Evolutionary conservation across 2,329 filamentous ascomycete genomes (phyloP).

Genomic region (Emmonsiellopsis sp.): DNA sequence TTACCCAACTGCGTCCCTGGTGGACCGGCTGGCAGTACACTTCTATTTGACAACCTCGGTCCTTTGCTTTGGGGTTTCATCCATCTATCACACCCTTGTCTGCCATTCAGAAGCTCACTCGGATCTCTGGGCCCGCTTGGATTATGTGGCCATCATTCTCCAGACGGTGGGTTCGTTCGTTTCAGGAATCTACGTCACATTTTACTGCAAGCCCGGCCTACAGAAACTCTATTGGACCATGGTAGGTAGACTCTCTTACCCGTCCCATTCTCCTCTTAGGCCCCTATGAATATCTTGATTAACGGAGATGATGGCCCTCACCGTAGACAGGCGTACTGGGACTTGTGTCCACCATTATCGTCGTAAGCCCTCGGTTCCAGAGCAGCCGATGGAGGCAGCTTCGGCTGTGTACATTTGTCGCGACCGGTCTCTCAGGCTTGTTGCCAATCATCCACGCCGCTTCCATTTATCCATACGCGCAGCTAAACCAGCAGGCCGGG

Average conservation of each 20-base stretch:
- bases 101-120: constrained; percentile 18
- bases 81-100: constrained; percentile 19
- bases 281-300: neutral
- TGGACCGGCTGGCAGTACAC: constrained; percentile 16
- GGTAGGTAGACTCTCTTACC: constrained; percentile 8
- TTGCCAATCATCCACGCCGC: constrained; percentile 17
- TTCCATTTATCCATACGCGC: constrained; percentile 14
- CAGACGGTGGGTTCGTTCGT: constrained; percentile 22
- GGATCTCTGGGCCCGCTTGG: constrained; percentile 15
- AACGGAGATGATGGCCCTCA: neutral
- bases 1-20: constrained; percentile 5
- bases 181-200: constrained; percentile 23
- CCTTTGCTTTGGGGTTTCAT: constrained; percentile 53
- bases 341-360: constrained; percentile 21
- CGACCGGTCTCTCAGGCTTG: constrained; percentile 14
- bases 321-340: constrained; percentile 30
- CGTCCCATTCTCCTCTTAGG: constrained; percentile 18
- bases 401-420: constrained; percentile 15
- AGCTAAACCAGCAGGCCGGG: constrained; percentile 16
- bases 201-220: constrained; percentile 19
- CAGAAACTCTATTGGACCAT: constrained; percentile 22
- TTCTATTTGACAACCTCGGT: constrained; percentile 64
- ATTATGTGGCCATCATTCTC: constrained; percentile 21
- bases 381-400: constrained; percentile 13
- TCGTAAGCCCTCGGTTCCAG: constrained; percentile 24